Evolutionary conservation across 495 filamentous ascomycete genomes (phyloP), one percentile per base, ranked within the genome.

Genomic region (Daldinia childiae): DNA sequence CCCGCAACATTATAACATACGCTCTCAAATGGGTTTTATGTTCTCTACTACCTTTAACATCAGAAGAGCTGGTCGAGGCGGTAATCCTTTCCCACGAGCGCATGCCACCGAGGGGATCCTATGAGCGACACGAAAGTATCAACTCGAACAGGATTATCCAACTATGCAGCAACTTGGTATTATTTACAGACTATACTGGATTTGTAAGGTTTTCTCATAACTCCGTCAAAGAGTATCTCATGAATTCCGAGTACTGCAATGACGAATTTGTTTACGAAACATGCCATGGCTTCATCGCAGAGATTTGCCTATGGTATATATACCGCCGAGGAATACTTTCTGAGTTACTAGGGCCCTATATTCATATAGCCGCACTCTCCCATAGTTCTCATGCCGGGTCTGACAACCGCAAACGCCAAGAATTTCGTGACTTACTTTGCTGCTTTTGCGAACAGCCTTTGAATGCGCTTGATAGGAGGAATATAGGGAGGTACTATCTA

Each of bases 211-310:
- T 58, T 38, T 58, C 55, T 17, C 55, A 58, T 21, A 30, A 58
- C 19, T 58, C 55, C n/a, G 55, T 58, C 30, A 58, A 38, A 19
- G 55, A 58, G 30, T 58, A 32, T 32, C 55, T 58, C 2, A 32
- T 38, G 55, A 19, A 58, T 36, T 32, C 55, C 1, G 8, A 36
- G 11, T 58, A 58, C 24, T 36, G 27, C 55, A 29, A 19, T 24
- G 17, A n/a, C 8, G 43, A 48, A 24, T 48, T 48, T 21, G 8
- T 1, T 7, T 3, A 21, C 21, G 8, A 24, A 24, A 12, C 19
- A 48, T 48, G 43, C 9, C 43, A 48, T 24, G 43, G 43, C 2
- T 48, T 48, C 43, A 1, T 48, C 3, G 43, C 43, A 8, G 43
- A 48, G 17, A 24, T 48, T 48, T 48, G 19, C 19, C 17, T 48